These are phyloP conservation scores for Mortierella sp. DNA, from an alignment of 371 early-diverging fungal species.

Conservation along the genomic window DNA sequence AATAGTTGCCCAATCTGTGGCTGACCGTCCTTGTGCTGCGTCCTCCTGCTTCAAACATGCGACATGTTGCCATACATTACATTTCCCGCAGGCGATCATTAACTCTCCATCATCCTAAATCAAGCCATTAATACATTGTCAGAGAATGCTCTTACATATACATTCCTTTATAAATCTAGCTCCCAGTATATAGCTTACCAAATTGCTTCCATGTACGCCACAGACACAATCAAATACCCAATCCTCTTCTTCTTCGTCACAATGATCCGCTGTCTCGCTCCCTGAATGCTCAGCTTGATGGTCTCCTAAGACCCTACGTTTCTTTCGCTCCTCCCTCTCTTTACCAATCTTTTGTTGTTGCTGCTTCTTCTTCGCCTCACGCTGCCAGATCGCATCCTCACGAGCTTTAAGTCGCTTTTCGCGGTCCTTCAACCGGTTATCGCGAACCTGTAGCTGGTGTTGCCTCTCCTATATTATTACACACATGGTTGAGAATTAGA, in stretches of 20 bases:
- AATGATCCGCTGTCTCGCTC: conserved; percentile 21
- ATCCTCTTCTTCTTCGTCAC: conserved; percentile 55
- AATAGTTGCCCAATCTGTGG: conserved; percentile 55
- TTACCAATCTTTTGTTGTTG: conserved; percentile 45
- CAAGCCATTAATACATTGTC: not conserved
- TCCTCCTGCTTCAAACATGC: conserved; percentile 68
- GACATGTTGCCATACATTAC: conserved; percentile 81
- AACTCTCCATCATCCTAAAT: conserved; percentile 78
- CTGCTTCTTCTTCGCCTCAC: conserved; percentile 49
- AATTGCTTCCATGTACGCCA: conserved; percentile 66
- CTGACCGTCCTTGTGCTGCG: conserved; percentile 46
- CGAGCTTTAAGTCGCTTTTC: conserved; percentile 65
- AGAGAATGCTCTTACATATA: not conserved
- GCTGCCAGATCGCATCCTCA: conserved; percentile 63
- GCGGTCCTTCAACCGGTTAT: conserved; percentile 58
- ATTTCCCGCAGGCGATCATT: conserved; percentile 79
- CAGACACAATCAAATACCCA: conserved; percentile 73
- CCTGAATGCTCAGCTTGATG: conserved; percentile 37
- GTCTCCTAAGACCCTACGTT: conserved; percentile 25
- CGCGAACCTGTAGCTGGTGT: conserved; percentile 36
- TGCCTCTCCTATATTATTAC: conserved; percentile 31
- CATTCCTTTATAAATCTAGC: not conserved
- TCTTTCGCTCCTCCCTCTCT: conserved; percentile 51
- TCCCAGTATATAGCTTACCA: conserved; percentile 55
- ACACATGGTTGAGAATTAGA: not conserved